Evolutionary conservation across 306 rosid species (phyloP), one percentile per base, ranked within the genome.

Genomic region (Vigna mungo): DNA sequence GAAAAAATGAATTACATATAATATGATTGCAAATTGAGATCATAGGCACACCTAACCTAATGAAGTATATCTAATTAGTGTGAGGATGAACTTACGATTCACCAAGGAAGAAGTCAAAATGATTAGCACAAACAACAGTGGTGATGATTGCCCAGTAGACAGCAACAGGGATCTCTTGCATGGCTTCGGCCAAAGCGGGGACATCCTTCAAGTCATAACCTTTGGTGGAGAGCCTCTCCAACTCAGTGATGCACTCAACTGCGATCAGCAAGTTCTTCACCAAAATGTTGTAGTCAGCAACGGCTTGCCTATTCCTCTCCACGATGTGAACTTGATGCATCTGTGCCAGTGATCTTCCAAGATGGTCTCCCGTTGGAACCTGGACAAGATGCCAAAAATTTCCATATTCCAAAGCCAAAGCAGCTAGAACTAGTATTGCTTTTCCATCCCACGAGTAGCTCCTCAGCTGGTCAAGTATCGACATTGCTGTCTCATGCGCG

Each of bases 381-480:
- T 74, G 81, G 0, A 68, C 78, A 2, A 85, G 82, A 27, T 78
- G 88, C 65, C 78, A 82, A 69, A 85, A 85, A 49, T 71, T 75
- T 8, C 86, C 88, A 58, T 78, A 82, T 9, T 85, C 86, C 15
- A 82, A 11, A 9, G 84, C 68, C 58, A 85, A 82, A 5, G 88
- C 86, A 37, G 86, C 86, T 0, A 85, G 63, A 9, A 51, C 64
- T 1, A 85, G 2, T 39, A 91, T 92, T 18, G 92, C 90, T 78
- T 91, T 93, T 14, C 92, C 89, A 25, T 86, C 93, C 95, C 98
- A 91, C 0, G 84, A 23, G 79, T 87, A 88, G 9, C 43, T 66
- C 47, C 86, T 86, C 52, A 86, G 70, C 58, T 78, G 68, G 0
- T 85, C 80, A 0, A 85, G 86, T 16, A 82, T 85, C 9, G 47